Percentiles rank a stretch among this genome's conserved stretches.
These are phyloP conservation scores for Penicillium sp. DNA, from an alignment of 2,329 filamentous ascomycete genomes.

Conservation along the genomic window DNA sequence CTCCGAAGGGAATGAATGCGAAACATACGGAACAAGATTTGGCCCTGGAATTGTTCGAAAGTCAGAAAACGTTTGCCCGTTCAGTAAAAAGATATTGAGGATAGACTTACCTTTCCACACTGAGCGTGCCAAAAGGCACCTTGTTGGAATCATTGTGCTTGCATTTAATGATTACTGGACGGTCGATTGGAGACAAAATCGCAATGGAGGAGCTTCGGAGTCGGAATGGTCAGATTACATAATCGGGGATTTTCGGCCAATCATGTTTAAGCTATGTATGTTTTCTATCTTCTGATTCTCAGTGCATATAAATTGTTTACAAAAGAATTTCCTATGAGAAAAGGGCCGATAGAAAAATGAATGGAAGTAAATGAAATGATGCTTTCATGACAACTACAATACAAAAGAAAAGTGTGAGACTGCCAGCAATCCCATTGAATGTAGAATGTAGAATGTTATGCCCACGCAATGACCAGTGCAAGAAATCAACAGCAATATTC, in stretches of 20 bases:
- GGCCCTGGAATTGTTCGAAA: slow-evolving; percentile 49
- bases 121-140: slow-evolving; percentile 67
- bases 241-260: neutral
- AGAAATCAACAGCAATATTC: neutral
- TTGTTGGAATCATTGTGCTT: slow-evolving; percentile 62
- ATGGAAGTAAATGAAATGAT: neutral
- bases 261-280: neutral
- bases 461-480: neutral
- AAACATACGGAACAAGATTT: slow-evolving; percentile 65
- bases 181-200: neutral
- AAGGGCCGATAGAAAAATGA: neutral
- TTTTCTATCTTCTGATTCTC: neutral
- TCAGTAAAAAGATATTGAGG: neutral
- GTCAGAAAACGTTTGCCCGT: neutral
- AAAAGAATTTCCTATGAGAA: neutral
- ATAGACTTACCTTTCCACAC: slow-evolving; percentile 74
- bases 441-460: neutral
- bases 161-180: neutral
- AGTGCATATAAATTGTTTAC: no score
- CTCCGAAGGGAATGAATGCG: neutral
- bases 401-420: neutral
- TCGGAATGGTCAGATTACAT: neutral
- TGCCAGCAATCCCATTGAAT: slow-evolving; percentile 9
- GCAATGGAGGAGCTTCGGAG: neutral
- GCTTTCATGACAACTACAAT: slow-evolving; percentile 1